Percentiles rank a stretch among this genome's conserved stretches.
phyloP scores from a whole-genome alignment of 2,329 filamentous ascomycete genomes.

The Fusarium brevicatenulatum region DNA sequence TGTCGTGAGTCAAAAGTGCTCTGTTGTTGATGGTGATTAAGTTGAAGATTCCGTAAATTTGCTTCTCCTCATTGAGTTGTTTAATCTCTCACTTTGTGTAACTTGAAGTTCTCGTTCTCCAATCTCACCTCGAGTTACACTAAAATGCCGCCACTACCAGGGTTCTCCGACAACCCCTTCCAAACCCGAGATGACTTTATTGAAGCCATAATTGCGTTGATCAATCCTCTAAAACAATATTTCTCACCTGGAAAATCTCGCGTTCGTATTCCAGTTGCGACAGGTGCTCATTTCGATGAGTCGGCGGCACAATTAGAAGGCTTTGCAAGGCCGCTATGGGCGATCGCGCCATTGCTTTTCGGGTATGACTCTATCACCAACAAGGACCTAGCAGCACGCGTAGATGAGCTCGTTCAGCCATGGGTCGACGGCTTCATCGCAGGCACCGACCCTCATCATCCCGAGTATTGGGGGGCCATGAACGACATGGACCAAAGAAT shows the following conservation, averaged over 20 bases:
- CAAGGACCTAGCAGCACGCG: not conserved
- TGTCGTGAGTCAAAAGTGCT: not conserved
- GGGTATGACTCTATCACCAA: conserved; percentile 43
- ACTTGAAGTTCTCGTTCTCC: not conserved
- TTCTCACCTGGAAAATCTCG: conserved; percentile 50
- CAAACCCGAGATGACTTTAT: conserved; percentile 50
- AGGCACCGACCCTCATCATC: conserved; percentile 48
- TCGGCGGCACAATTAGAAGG: conserved; percentile 58
- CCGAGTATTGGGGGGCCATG: conserved; percentile 60
- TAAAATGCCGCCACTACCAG: conserved; percentile 51
- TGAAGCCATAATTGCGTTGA: conserved; percentile 47
- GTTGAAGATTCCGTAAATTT: not conserved
- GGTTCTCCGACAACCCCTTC: conserved; percentile 56
- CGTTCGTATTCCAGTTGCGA: conserved; percentile 50
- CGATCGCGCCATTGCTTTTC: conserved; percentile 54
- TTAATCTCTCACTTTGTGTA: not conserved
- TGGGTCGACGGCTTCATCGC: conserved; percentile 48
- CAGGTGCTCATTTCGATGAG: conserved; percentile 57
- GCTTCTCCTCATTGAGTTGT: not conserved
- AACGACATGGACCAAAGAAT: conserved; percentile 60
- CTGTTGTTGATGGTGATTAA: not conserved
- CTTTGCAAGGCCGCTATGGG: conserved; percentile 54
- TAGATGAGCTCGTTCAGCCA: conserved; percentile 28
- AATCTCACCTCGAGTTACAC: not conserved
- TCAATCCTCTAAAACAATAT: conserved; percentile 48